These are phyloP conservation scores for Globisporangium megalacanthum DNA, from an alignment of 352 stramenopile species.

Conservation along the genomic window DNA sequence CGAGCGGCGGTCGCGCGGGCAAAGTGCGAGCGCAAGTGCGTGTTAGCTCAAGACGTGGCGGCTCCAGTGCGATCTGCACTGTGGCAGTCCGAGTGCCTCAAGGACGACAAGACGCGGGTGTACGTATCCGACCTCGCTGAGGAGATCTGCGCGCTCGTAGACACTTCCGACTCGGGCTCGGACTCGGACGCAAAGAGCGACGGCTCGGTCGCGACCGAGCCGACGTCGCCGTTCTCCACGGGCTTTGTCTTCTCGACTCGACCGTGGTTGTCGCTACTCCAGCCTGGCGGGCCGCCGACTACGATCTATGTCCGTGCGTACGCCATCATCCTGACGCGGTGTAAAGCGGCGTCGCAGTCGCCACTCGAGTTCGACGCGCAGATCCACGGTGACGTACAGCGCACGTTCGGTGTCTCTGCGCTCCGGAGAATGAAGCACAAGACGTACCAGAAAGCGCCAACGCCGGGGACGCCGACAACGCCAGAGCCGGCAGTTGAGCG, in stretches of 20 bases:
- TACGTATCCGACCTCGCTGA: constrained; percentile 57
- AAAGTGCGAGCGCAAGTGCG: constrained; percentile 26
- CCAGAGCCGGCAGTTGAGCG: constrained; percentile 20
- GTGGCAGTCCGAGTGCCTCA: constrained; percentile 47
- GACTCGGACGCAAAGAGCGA: constrained; percentile 10
- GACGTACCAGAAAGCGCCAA: constrained; percentile 14
- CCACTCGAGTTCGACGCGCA: constrained; percentile 53
- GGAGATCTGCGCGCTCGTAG: constrained; percentile 32
- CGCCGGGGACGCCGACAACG: not conserved
- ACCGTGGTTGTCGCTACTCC: constrained; percentile 12
- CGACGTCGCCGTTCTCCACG: not conserved
- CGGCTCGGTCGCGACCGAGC: not conserved
- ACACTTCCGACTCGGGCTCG: constrained; percentile 35
- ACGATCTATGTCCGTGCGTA: constrained; percentile 31
- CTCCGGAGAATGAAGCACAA: constrained; percentile 28
- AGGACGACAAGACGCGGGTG: constrained; percentile 31
- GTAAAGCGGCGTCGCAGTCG: constrained; percentile 16
- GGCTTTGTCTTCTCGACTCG: not conserved
- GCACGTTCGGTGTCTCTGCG: constrained; percentile 62
- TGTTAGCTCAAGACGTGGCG: constrained; percentile 16
- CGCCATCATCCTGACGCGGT: constrained; percentile 41
- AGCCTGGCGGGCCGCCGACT: not conserved
- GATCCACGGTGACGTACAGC: constrained; percentile 59
- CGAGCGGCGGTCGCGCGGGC: constrained; percentile 12
- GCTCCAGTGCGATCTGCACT: constrained; percentile 16